These are phyloP conservation scores for Chytriomyces hyalinus DNA, from an alignment of 192 early-diverging fungal genomes.

Conservation along the genomic window DNA sequence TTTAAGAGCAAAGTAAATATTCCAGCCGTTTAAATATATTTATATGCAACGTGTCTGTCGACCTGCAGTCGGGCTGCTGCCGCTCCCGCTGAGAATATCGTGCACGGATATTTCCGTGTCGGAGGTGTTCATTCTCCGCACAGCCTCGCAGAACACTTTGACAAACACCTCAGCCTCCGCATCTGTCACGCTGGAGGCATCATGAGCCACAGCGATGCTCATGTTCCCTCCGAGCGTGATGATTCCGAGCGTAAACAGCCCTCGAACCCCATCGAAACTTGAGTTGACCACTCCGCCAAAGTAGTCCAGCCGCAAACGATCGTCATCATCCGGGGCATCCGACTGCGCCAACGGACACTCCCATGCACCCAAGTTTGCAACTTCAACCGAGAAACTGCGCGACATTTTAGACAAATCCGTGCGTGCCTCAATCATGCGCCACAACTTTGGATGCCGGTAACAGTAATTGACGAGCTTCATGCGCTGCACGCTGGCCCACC, in stretches of 20 bases:
- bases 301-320: slow-evolving; percentile 30
- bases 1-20: not conserved
- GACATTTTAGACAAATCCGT: slow-evolving; percentile 40
- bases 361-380: slow-evolving; percentile 62
- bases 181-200: slow-evolving; percentile 40
- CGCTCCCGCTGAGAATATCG: not conserved
- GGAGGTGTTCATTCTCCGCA: slow-evolving; percentile 26
- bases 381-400: slow-evolving; percentile 49
- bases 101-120: not conserved
- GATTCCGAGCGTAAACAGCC: slow-evolving; percentile 54
- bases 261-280: slow-evolving; percentile 53
- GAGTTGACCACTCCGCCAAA: slow-evolving; percentile 53
- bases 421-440: slow-evolving; percentile 40
- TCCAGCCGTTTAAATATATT: not conserved
- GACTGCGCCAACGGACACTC: slow-evolving; percentile 34
- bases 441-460: slow-evolving; percentile 50
- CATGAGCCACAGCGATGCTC: slow-evolving; percentile 46
- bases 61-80: no score
- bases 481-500: slow-evolving; percentile 38
- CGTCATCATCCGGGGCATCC: slow-evolving; percentile 11
- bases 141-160: slow-evolving; percentile 33
- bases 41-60: not conserved
- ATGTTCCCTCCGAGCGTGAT: slow-evolving; percentile 51
- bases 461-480: slow-evolving; percentile 53
- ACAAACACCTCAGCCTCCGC: slow-evolving; percentile 48